Evolutionary conservation across 257 asterid genomes (phyloP).

Genomic region (Verbena officinalis): DNA sequence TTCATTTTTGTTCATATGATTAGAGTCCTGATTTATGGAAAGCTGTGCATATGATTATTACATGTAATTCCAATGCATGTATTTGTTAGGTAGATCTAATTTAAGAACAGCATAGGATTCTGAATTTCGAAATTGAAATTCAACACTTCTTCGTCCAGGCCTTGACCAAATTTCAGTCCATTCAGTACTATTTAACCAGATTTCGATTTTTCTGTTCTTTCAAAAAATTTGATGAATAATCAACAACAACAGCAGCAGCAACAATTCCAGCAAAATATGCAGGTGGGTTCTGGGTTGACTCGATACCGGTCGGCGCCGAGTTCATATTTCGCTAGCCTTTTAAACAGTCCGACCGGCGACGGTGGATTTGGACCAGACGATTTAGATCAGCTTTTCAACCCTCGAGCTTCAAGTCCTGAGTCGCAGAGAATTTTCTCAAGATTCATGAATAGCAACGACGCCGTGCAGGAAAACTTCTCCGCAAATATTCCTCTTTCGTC

Average conservation of each 20-base stretch:
- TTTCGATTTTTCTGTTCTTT: background rate
- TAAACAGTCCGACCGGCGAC: constrained; percentile 34
- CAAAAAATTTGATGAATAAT: constrained; percentile 31
- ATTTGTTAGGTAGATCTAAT: background rate
- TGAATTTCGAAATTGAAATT: too few relatives aligned
- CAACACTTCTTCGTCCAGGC: constrained; percentile 6
- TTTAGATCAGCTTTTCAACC: constrained; percentile 54
- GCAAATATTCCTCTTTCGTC: background rate
- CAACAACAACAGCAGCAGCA: constrained; percentile 29
- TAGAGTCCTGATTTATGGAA: background rate
- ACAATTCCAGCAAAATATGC: constrained; percentile 25
- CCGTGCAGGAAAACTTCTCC: constrained; percentile 5
- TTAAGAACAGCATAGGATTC: too few relatives aligned
- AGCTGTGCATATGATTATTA: background rate
- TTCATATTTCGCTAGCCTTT: constrained; percentile 56
- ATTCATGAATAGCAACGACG: constrained; percentile 25
- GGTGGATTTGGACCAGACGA: constrained; percentile 61
- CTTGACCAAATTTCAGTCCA: background rate
- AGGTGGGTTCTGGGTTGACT: constrained; percentile 54
- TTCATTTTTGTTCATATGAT: too few relatives aligned
- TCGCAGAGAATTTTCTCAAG: constrained; percentile 43
- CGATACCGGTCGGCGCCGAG: constrained; percentile 90
- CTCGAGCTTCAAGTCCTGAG: constrained; percentile 52
- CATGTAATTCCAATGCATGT: constrained; percentile 1
- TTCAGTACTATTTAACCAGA: too few relatives aligned